Evolutionary conservation across 169 alveolate genomes (phyloP).

Genomic region (Eimeria acervulina): DNA sequence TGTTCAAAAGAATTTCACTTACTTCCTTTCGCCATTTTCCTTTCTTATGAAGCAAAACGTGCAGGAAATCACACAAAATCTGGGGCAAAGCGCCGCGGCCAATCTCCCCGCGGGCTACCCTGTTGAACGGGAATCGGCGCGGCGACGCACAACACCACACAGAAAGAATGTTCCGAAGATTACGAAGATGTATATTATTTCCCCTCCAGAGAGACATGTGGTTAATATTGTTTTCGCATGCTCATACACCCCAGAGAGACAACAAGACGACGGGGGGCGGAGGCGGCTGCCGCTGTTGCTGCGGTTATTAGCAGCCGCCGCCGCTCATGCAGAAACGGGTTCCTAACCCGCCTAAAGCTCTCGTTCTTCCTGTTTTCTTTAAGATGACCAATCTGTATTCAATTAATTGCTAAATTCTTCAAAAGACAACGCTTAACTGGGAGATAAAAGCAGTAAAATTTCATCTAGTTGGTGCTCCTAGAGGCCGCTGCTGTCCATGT

Average conservation of each 20-base stretch:
- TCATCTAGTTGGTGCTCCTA: neutral
- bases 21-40: constrained; percentile 75
- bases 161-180: constrained; percentile 3
- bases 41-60: neutral
- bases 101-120: constrained; percentile 56
- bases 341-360: neutral
- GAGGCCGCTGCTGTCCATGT: neutral
- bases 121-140: constrained; percentile 16
- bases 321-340: constrained; percentile 45
- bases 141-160: constrained; percentile 45
- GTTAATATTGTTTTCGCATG: neutral
- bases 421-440: neutral
- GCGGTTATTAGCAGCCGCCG: constrained; percentile 61
- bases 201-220: constrained; percentile 29
- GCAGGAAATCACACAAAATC: neutral
- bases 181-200: neutral
- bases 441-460: neutral
- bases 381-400: neutral
- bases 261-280: constrained; percentile 73
- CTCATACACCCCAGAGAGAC: neutral
- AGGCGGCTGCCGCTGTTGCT: constrained; percentile 73
- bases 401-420: neutral
- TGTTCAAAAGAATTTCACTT: neutral
- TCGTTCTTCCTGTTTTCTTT: neutral
- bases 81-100: constrained; percentile 59